phyloP scores from a whole-genome alignment of 2,329 filamentous ascomycete genomes.

The Macroventuria anomochaeta region DNA sequence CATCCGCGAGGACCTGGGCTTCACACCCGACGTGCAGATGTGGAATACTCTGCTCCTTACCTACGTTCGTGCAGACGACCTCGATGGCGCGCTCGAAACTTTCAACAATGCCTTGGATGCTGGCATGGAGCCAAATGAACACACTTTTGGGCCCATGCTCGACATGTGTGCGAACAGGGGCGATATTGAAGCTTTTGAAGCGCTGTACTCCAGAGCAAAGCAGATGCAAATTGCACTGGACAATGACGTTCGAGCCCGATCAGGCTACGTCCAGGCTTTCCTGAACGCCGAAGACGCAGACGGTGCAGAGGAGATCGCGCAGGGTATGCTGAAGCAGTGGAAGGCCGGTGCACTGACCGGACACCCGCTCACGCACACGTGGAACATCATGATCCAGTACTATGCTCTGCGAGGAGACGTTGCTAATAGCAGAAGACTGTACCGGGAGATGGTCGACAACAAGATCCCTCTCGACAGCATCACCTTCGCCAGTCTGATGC shows the following conservation, averaged over 20 bases:
- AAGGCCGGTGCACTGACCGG: slow-evolving; percentile 52
- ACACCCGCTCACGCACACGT: slow-evolving; percentile 66
- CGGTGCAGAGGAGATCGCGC: slow-evolving; percentile 59
- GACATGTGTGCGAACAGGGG: slow-evolving; percentile 72
- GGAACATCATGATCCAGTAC: slow-evolving; percentile 78
- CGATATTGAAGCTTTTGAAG: slow-evolving; percentile 72
- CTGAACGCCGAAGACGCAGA: slow-evolving; percentile 55
- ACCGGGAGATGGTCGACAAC: slow-evolving; percentile 61
- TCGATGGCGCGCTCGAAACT: slow-evolving; percentile 67
- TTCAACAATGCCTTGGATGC: slow-evolving; percentile 66
- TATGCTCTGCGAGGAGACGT: slow-evolving; percentile 70
- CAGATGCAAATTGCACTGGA: slow-evolving; percentile 42
- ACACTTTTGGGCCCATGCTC: slow-evolving; percentile 77
- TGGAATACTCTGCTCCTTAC: slow-evolving; percentile 83
- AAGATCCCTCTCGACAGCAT: slow-evolving; percentile 60
- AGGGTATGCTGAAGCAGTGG: slow-evolving; percentile 61
- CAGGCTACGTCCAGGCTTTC: slow-evolving; percentile 67
- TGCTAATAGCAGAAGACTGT: slow-evolving; percentile 59
- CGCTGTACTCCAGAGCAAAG: slow-evolving; percentile 69
- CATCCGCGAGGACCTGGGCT: slow-evolving; percentile 62
- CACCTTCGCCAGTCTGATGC: slow-evolving; percentile 69
- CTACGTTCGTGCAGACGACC: slow-evolving; percentile 69
- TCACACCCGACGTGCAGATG: slow-evolving; percentile 64
- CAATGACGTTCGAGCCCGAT: slow-evolving; percentile 31
- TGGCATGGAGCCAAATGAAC: slow-evolving; percentile 62